Percentiles rank a stretch among this genome's conserved stretches.
phyloP scores from a whole-genome alignment of 2,329 filamentous ascomycete genomes.

The Capronia epimyces region DNA sequence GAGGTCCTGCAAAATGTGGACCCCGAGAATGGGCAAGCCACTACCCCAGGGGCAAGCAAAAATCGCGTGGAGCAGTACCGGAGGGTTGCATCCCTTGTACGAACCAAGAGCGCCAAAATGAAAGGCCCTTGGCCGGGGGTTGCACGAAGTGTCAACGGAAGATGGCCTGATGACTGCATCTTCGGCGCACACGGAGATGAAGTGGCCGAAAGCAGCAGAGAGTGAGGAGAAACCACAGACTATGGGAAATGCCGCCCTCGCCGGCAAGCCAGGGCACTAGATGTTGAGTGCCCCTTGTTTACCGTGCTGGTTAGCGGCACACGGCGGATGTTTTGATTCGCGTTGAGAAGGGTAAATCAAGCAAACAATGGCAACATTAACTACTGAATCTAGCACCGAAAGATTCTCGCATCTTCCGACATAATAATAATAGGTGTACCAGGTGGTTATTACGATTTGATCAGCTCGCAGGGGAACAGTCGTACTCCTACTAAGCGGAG shows the following conservation, averaged over 20 bases:
- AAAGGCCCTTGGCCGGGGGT: not conserved
- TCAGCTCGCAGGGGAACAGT: too few species aligned
- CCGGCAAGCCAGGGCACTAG: not conserved
- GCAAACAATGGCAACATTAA: not conserved
- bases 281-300: not conserved
- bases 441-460: too few species aligned
- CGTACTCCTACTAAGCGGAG: too few species aligned
- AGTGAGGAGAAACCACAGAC: not conserved
- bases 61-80: not conserved
- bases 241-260: not conserved
- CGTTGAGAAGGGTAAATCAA: not conserved
- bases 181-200: conserved; percentile 3
- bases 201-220: conserved; percentile 5
- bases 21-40: not conserved
- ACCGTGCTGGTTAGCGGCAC: not conserved
- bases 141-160: not conserved
- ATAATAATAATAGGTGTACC: too few species aligned
- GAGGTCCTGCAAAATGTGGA: too few species aligned
- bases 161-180: not conserved
- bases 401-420: too few species aligned
- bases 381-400: too few species aligned
- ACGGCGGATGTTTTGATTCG: not conserved
- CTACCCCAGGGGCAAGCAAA: not conserved
- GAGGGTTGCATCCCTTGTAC: not conserved
- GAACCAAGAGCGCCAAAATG: not conserved